Percentiles rank a stretch among this genome's conserved stretches.
phyloP scores from a whole-genome alignment of 257 asterid genomes.

The Fraxinus anomala region DNA sequence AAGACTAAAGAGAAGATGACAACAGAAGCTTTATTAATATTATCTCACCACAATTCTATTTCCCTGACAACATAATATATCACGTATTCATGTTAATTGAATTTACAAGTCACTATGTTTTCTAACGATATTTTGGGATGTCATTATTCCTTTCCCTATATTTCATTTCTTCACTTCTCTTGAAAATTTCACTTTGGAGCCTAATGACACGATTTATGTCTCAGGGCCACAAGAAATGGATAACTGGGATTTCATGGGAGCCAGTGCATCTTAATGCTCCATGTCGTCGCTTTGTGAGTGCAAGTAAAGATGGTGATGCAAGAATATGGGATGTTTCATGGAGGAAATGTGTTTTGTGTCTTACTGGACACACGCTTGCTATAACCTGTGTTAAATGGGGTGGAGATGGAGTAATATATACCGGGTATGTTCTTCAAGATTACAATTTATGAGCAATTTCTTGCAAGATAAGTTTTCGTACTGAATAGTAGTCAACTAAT shows the following conservation, averaged over 20 bases:
- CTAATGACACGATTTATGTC: slow-evolving; percentile 27
- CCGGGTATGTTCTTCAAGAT: slow-evolving; percentile 63
- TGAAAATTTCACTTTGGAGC: slow-evolving; percentile 10
- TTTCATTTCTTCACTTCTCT: slow-evolving; percentile 15
- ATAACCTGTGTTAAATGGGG: slow-evolving; percentile 98
- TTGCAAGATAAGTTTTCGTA: slow-evolving; percentile 5
- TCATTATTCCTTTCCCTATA: slow-evolving; percentile 8
- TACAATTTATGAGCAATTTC: slow-evolving; percentile 2
- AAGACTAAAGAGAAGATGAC: not conserved
- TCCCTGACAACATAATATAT: not conserved
- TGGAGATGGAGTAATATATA: slow-evolving; percentile 91
- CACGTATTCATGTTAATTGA: not conserved
- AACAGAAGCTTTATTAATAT: not conserved
- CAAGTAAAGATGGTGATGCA: slow-evolving; percentile 99
- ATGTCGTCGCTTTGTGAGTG: slow-evolving; percentile 88
- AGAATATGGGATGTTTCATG: slow-evolving; percentile 87
- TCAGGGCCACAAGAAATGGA: slow-evolving; percentile 99
- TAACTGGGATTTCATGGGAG: slow-evolving; percentile 98
- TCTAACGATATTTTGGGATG: not conserved
- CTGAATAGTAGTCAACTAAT: slow-evolving; percentile 10
- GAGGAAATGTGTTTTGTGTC: slow-evolving; percentile 70
- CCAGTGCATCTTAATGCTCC: slow-evolving; percentile 92
- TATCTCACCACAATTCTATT: not conserved
- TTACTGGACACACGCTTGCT: slow-evolving; percentile 91
- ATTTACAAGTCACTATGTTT: not conserved